These are phyloP conservation scores for Scedosporium minutisporum DNA, from an alignment of 2,329 filamentous ascomycete genomes.

Conservation along the genomic window DNA sequence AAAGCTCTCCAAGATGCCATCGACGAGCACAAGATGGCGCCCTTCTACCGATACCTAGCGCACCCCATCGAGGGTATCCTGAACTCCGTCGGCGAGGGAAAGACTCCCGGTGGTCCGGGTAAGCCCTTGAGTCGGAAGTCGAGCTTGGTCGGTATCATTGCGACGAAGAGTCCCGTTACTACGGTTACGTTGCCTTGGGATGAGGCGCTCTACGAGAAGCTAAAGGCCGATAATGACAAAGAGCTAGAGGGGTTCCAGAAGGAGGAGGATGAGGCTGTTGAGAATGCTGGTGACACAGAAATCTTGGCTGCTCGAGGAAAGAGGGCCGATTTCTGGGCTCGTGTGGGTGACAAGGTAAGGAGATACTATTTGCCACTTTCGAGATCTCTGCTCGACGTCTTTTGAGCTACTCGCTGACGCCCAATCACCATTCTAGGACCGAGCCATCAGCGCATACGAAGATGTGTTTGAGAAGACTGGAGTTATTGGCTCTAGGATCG, in stretches of 20 bases:
- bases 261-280: conserved; percentile 85
- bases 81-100: conserved; percentile 61
- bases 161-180: conserved; percentile 55
- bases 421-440: conserved; percentile 53
- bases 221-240: conserved; percentile 68
- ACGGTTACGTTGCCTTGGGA: conserved; percentile 78
- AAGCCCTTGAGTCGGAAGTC: conserved; percentile 58
- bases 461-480: conserved; percentile 94
- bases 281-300: conserved; percentile 94
- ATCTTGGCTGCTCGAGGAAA: conserved; percentile 87
- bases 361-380: not conserved
- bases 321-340: conserved; percentile 90
- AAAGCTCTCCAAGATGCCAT: conserved; percentile 77
- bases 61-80: conserved; percentile 75
- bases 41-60: conserved; percentile 74
- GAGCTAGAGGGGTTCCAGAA: conserved; percentile 71
- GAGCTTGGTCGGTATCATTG: conserved; percentile 65
- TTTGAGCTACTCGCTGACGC: not conserved
- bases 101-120: conserved; percentile 27
- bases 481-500: conserved; percentile 92
- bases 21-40: conserved; percentile 74
- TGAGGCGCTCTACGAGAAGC: conserved; percentile 70
- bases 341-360: conserved; percentile 86
- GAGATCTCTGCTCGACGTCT: not conserved
- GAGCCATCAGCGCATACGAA: conserved; percentile 87